A percentile compares a stretch with the other conserved stretches of the same genome.
These are phyloP conservation scores for Leucocoprinus sp. DNA, from an alignment of 768 basidiomycete genomes.

Conservation along the genomic window DNA sequence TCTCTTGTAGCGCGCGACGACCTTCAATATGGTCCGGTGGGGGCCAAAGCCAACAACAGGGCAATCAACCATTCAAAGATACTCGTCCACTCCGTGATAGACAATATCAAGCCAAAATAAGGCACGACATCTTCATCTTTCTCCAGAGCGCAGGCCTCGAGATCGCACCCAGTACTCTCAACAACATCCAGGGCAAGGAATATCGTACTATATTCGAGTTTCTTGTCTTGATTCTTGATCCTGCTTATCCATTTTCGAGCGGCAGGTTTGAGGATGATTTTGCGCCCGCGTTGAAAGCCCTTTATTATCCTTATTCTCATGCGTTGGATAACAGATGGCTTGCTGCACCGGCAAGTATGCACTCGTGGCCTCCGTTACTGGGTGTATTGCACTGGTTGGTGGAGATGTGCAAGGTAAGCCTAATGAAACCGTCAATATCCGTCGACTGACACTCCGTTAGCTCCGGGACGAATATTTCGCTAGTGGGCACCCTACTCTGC, in stretches of 20 bases:
- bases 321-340: constrained; percentile 82
- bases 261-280: constrained; percentile 76
- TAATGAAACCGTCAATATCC: not conserved
- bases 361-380: constrained; percentile 86
- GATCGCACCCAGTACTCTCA: constrained; percentile 58
- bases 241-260: constrained; percentile 46
- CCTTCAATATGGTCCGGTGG: constrained; percentile 68
- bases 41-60: constrained; percentile 36
- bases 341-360: constrained; percentile 80
- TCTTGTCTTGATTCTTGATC: constrained; percentile 65
- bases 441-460: constrained; percentile 18
- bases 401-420: constrained; percentile 68
- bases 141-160: constrained; percentile 60
- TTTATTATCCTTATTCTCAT: constrained; percentile 76
- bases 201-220: constrained; percentile 81
- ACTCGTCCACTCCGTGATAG: constrained; percentile 71
- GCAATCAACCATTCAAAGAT: constrained; percentile 61
- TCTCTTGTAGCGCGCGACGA: constrained; percentile 46
- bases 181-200: constrained; percentile 78
- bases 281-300: constrained; percentile 59
- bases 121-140: constrained; percentile 69
- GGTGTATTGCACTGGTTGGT: constrained; percentile 93
- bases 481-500: constrained; percentile 61
- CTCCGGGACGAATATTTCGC: constrained; percentile 40
- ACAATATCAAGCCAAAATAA: constrained; percentile 65